Evolutionary conservation across 257 asterid species (phyloP).

Genomic region (Henckelia pumila): DNA sequence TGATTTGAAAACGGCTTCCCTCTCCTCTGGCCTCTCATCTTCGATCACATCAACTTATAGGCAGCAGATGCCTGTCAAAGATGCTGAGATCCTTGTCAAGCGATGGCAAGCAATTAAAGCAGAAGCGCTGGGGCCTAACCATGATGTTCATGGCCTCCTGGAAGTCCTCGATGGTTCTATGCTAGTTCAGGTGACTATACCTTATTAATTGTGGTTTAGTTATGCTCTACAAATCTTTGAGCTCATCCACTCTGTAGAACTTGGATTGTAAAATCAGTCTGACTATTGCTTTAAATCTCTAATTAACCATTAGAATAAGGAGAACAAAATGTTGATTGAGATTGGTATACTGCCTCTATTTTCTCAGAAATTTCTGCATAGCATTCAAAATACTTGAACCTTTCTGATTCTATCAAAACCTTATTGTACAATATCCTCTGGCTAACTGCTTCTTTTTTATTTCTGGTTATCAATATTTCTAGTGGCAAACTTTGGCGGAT

Average conservation of each 20-base stretch:
- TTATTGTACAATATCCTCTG: constrained; percentile 12
- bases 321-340: not conserved
- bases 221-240: constrained; percentile 8
- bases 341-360: not conserved
- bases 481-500: constrained; percentile 90
- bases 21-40: constrained; percentile 62
- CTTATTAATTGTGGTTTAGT: constrained; percentile 25
- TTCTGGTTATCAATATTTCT: constrained; percentile 31
- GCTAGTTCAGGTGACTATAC: constrained; percentile 81
- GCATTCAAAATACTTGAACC: not conserved
- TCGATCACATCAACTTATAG: constrained; percentile 43
- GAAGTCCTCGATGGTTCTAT: constrained; percentile 88
- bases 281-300: not conserved
- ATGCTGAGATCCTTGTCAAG: constrained; percentile 90
- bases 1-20: constrained; percentile 47
- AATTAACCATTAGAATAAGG: no score
- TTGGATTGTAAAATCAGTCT: not conserved
- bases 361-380: not conserved
- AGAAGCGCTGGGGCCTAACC: constrained; percentile 87
- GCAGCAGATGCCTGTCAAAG: constrained; percentile 78
- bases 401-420: constrained; percentile 16
- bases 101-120: constrained; percentile 87
- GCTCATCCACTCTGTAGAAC: constrained; percentile 16
- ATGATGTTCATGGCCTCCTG: constrained; percentile 55
- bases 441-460: constrained; percentile 25